A percentile compares a stretch with the other conserved stretches of the same genome.
These are phyloP conservation scores for Fusarium sterilihyphosum DNA, from an alignment of 2,329 filamentous ascomycete genomes.

Conservation along the genomic window DNA sequence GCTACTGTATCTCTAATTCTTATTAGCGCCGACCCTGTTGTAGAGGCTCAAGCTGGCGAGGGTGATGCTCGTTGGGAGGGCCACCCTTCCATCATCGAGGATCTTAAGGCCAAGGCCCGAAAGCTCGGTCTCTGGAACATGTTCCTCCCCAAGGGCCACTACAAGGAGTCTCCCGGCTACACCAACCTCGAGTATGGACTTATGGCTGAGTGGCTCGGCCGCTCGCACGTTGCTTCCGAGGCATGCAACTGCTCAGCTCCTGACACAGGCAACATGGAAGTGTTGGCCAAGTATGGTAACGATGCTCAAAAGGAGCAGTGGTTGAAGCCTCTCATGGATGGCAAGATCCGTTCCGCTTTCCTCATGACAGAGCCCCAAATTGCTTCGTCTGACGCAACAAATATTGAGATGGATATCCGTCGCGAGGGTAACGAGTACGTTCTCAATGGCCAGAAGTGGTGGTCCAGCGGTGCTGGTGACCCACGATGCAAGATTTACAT, in stretches of 20 bases:
- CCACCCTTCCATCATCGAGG: conserved; percentile 85
- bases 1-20: conserved; percentile 10
- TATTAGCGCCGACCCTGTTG: conserved; percentile 78
- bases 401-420: conserved; percentile 86
- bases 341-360: conserved; percentile 88
- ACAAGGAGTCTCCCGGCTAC: conserved; percentile 93
- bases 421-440: conserved; percentile 89
- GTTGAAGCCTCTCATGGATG: conserved; percentile 83
- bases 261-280: conserved; percentile 96
- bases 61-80: conserved; percentile 81
- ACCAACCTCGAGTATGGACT: conserved; percentile 96
- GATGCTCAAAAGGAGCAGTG: conserved; percentile 86
- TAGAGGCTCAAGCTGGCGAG: conserved; percentile 80
- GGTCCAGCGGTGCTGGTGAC: conserved; percentile 95
- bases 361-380: conserved; percentile 94
- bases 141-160: conserved; percentile 95
- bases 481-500: conserved; percentile 92
- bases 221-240: conserved; percentile 83
- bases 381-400: conserved; percentile 90
- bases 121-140: conserved; percentile 96
- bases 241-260: conserved; percentile 91
- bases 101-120: conserved; percentile 85
- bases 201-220: conserved; percentile 96
- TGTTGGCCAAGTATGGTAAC: conserved; percentile 89
- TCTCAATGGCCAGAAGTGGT: conserved; percentile 98